Evolutionary conservation across 2,329 filamentous ascomycete species (phyloP).

Genomic region (Neofusicoccum ribis): DNA sequence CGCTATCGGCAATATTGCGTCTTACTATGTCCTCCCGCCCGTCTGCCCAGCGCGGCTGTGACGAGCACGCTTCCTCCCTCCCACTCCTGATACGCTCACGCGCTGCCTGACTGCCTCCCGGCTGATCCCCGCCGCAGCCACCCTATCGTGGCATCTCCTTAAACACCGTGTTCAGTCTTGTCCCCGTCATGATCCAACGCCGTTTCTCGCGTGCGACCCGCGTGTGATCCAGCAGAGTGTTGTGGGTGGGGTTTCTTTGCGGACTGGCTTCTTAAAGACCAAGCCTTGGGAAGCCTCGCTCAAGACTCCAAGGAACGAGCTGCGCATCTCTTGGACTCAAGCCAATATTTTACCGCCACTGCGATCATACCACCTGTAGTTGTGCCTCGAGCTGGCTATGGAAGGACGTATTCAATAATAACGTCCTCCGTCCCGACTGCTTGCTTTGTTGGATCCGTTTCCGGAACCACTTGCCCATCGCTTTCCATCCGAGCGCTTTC

Average conservation of each 20-base stretch:
- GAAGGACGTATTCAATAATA: not conserved
- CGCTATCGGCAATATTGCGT: not conserved
- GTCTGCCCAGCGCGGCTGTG: not conserved
- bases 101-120: not conserved
- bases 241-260: not conserved
- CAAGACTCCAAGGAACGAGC: not conserved
- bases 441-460: not conserved
- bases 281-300: not conserved
- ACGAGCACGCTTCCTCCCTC: not conserved
- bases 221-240: not conserved
- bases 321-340: not conserved
- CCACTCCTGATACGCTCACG: constrained; percentile 14
- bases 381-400: not conserved
- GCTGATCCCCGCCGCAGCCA: not conserved
- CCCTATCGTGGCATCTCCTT: constrained; percentile 7
- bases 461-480: not conserved
- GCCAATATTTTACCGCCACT: not conserved
- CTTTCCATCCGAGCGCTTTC: not conserved
- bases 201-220: not conserved
- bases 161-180: constrained; percentile 2
- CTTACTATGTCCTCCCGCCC: not conserved
- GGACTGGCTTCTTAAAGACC: not conserved
- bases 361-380: not conserved
- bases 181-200: not conserved
- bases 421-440: too few relatives aligned